Conservation (phyloP, 768 basidiomycete genomes). For the Tylopilus balloui region DNA sequence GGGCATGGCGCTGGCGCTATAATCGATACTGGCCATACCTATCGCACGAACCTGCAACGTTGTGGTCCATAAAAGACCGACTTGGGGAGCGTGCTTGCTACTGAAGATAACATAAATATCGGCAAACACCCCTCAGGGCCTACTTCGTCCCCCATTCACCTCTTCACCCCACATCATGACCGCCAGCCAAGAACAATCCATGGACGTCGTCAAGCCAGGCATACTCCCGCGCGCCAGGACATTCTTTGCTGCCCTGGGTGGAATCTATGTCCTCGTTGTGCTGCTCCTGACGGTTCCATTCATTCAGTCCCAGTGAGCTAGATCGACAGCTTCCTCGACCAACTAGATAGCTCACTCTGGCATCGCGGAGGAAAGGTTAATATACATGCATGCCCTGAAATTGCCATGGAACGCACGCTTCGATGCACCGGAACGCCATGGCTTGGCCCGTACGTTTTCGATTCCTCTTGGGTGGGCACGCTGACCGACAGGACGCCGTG, state of each 20-base stretch:
- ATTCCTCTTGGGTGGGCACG: neutral
- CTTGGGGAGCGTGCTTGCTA: neutral
- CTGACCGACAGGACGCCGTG: neutral
- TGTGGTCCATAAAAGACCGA: slow-evolving; percentile 7
- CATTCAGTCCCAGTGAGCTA: slow-evolving; percentile 64
- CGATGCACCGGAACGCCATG: slow-evolving; percentile 69
- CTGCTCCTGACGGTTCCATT: slow-evolving; percentile 54
- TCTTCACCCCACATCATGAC: slow-evolving; percentile 8
- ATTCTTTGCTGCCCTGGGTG: slow-evolving; percentile 41
- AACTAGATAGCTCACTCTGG: slow-evolving; percentile 16
- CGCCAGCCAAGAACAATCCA: neutral
- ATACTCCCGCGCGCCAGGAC: slow-evolving; percentile 29
- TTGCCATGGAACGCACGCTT: slow-evolving; percentile 63
- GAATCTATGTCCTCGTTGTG: slow-evolving; percentile 50
- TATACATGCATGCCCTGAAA: slow-evolving; percentile 66
- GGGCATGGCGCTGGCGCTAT: neutral
- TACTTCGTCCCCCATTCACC: neutral
- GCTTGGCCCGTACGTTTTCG: slow-evolving; percentile 66
- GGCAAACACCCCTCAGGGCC: slow-evolving; percentile 9
- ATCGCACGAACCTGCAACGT: neutral
- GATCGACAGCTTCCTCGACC: slow-evolving; percentile 6
- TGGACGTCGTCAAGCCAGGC: slow-evolving; percentile 6
- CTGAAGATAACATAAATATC: slow-evolving; percentile 11
- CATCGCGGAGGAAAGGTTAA: slow-evolving; percentile 33
- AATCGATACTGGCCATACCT: neutral